Evolutionary conservation across 176 grass and related monocot species (phyloP).

Genomic region (Eragrostis nindensis): DNA sequence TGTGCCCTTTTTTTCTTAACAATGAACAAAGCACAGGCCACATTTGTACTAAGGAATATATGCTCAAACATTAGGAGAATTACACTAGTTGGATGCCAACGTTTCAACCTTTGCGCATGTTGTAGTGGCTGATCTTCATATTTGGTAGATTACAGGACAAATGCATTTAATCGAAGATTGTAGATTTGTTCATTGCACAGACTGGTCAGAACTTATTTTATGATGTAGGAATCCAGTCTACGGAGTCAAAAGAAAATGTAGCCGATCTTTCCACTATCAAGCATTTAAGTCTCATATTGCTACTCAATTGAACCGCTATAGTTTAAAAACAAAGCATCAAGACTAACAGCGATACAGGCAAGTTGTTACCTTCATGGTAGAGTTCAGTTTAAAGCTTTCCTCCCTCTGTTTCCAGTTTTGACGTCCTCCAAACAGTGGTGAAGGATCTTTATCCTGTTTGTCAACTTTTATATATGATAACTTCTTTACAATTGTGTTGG

Average conservation of each 20-base stretch:
- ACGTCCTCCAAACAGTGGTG: slow-evolving; percentile 78
- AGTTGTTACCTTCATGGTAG: slow-evolving; percentile 75
- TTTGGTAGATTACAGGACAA: neutral
- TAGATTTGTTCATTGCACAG: neutral
- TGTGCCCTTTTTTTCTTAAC: neutral
- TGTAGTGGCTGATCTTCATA: neutral
- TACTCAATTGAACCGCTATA: neutral
- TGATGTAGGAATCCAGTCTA: neutral
- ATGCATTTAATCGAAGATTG: neutral
- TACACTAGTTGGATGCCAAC: neutral
- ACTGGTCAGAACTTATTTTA: slow-evolving; percentile 2
- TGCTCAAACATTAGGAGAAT: neutral
- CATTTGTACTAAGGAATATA: neutral
- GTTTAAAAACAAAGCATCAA: neutral
- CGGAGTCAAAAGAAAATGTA: neutral
- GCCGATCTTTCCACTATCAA: neutral
- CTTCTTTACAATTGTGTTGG: slow-evolving; percentile 63
- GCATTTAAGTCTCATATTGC: neutral
- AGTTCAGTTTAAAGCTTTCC: slow-evolving; percentile 79
- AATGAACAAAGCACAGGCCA: neutral
- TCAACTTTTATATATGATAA: slow-evolving; percentile 66
- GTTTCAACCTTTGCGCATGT: neutral
- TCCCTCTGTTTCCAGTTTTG: slow-evolving; percentile 86
- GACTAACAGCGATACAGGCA: neutral
- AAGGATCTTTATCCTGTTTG: slow-evolving; percentile 59